Percentiles rank a stretch among this genome's conserved stretches.
Evolutionary conservation across 257 asterid species (phyloP).

Genomic region (Solanum megistacrolobum): DNA sequence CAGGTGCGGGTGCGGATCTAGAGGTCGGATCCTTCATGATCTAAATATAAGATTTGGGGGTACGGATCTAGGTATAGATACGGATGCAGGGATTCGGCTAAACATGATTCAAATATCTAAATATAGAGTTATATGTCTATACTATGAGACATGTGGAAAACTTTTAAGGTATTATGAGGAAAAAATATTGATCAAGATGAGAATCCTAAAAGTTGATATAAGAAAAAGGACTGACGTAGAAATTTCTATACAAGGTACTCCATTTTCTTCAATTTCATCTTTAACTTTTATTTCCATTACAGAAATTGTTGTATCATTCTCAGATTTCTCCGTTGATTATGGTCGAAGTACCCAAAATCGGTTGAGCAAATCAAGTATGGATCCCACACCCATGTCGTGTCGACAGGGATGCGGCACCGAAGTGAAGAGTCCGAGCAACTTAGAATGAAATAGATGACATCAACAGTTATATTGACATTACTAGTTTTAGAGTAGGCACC

Average conservation of each 20-base stretch:
- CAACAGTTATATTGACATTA: not conserved
- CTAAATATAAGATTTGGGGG: not conserved
- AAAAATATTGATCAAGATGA: not conserved
- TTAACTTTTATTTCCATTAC: not conserved
- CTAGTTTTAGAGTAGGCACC: not conserved
- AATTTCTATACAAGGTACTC: not conserved
- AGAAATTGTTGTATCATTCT: not conserved
- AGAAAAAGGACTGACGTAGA: not conserved
- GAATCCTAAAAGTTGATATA: not conserved
- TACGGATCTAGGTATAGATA: not conserved
- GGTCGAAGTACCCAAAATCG: not conserved
- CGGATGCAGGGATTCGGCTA: not conserved
- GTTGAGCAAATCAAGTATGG: not conserved
- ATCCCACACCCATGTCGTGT: not conserved
- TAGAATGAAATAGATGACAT: not conserved
- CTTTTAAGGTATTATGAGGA: not conserved
- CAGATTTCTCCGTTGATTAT: not conserved
- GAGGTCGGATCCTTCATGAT: not conserved
- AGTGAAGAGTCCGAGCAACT: not conserved
- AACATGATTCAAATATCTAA: not conserved
- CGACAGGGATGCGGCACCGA: not conserved
- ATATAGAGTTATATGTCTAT: not conserved
- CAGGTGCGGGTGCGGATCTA: not conserved
- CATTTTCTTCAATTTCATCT: not conserved
- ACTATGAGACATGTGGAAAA: not conserved